Percentiles rank a stretch among this genome's conserved stretches.
Evolutionary conservation across 2,329 filamentous ascomycete species (phyloP).

Genomic region (Davidsoniella virescens): DNA sequence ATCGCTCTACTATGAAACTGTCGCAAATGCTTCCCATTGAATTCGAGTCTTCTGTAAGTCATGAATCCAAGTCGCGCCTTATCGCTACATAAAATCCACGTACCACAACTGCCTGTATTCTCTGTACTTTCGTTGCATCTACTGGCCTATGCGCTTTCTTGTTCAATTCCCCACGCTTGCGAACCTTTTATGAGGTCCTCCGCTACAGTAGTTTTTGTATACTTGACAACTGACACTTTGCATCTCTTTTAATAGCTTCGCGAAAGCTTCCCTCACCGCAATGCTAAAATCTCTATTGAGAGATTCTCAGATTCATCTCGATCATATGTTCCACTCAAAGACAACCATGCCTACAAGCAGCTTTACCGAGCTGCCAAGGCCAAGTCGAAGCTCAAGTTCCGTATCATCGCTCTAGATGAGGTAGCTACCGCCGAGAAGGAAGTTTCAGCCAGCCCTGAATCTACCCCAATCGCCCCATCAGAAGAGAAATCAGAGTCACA

Average conservation of each 20-base stretch:
- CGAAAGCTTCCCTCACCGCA: slow-evolving; percentile 46
- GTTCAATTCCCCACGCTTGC: too few species aligned
- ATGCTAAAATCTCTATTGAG: slow-evolving; percentile 48
- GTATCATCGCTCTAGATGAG: slow-evolving; percentile 33
- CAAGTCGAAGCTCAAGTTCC: slow-evolving; percentile 90
- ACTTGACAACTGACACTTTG: too few species aligned
- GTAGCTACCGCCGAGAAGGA: not conserved
- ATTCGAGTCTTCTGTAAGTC: slow-evolving; percentile 71
- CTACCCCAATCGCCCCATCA: not conserved
- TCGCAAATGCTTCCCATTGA: slow-evolving; percentile 35
- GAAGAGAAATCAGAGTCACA: too few species aligned
- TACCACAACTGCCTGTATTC: too few species aligned
- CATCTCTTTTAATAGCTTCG: slow-evolving; percentile 40
- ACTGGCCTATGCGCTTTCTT: too few species aligned
- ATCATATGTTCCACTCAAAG: slow-evolving; percentile 63
- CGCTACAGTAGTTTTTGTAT: slow-evolving; percentile 12
- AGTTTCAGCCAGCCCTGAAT: not conserved
- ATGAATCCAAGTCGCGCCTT: too few species aligned
- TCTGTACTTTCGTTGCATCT: too few species aligned
- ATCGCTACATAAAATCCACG: too few species aligned
- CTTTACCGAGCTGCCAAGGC: slow-evolving; percentile 93
- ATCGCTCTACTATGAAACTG: not conserved
- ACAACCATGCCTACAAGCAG: slow-evolving; percentile 83
- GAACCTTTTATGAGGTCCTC: too few species aligned
- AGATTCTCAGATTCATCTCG: slow-evolving; percentile 89